Evolutionary conservation across 2,329 filamentous ascomycete species (phyloP), one percentile per base, ranked within the genome.

Genomic region (Diplocarpon mali): DNA sequence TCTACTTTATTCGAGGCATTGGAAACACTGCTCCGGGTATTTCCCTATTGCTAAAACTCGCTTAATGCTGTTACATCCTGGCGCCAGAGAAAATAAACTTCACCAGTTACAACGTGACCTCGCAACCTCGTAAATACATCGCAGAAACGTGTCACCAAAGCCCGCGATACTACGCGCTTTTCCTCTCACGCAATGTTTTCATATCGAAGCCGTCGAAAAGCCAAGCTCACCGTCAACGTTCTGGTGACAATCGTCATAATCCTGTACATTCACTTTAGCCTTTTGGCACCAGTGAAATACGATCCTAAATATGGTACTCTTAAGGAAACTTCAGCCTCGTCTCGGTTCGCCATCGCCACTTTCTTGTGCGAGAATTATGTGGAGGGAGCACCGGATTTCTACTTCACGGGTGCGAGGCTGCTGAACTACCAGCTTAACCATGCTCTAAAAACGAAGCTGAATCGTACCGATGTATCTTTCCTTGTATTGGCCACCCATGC

Each of bases 351-450:
- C 4, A 61, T 64, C 36, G 65, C 63, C 10, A 67, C 65, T 8
- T 66, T 67, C 47, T 60, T 67, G 9, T 60, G 62, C 31, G 58
- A 60, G 24, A 35, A 35, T 17, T 35, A 42, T 11, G 20, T 42
- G 30, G 56, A 58, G 53, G 57, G 5, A 17, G 29, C 30, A 2
- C 57, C 62, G 20, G 64, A 67, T 46, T 54, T 59, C 38, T 70
- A 69, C 53, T 67, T 65, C 48, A 55, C 59, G 16, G 62, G 61
- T 15, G 57, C 63, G 1, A 63, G 67, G 4, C 57, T 65, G 36
- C 55, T 69, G 10, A 56, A 61, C 11, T 67, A 68, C 51, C 66
- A 69, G 50, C 53, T 69, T 3, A 55, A 68, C 2, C 64, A 68
- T 42, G 62, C 58, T 15, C 53, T 60, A 0, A 46, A 58, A 9